Evolutionary conservation across 768 basidiomycete genomes (phyloP).

Genomic region (Pleurotus pulmonarius): DNA sequence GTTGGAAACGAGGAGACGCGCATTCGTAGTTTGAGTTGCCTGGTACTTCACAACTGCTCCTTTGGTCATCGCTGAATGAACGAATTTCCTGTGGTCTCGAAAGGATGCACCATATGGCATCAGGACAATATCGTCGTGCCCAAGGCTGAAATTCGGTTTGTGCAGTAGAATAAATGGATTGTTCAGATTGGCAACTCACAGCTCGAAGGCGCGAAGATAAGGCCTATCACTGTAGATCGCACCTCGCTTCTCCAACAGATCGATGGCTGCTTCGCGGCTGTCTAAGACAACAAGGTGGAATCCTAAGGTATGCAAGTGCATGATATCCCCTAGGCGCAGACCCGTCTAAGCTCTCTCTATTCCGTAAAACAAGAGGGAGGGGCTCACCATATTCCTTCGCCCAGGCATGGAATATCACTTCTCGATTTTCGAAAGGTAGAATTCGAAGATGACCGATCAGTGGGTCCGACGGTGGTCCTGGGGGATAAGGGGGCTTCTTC

Average conservation of each 20-base stretch:
- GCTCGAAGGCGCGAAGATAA: not conserved
- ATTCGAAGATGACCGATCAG: slow-evolving; percentile 47
- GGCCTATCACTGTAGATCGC: slow-evolving; percentile 38
- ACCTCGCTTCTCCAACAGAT: slow-evolving; percentile 36
- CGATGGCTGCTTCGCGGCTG: slow-evolving; percentile 20
- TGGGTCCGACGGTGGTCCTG: slow-evolving; percentile 42
- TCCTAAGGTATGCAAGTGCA: slow-evolving; percentile 36
- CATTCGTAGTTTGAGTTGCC: slow-evolving; percentile 39
- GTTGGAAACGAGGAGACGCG: slow-evolving; percentile 33
- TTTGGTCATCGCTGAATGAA: slow-evolving; percentile 45
- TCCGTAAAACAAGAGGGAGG: too few relatives aligned
- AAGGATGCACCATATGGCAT: slow-evolving; percentile 35
- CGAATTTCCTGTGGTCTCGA: slow-evolving; percentile 47
- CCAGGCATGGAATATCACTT: slow-evolving; percentile 38
- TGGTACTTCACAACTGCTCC: slow-evolving; percentile 30
- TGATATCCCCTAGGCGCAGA: slow-evolving; percentile 33
- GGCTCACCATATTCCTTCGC: slow-evolving; percentile 38
- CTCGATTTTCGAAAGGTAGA: slow-evolving; percentile 33
- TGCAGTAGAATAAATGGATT: not conserved
- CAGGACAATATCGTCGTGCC: not conserved
- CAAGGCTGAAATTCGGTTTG: not conserved
- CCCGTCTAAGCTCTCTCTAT: not conserved
- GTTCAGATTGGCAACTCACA: not conserved
- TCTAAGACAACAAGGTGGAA: slow-evolving; percentile 48
- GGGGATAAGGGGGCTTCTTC: slow-evolving; percentile 21